These are phyloP conservation scores for Porcisia hertigi DNA, from an alignment of 208 protist genomes.

Conservation along the genomic window DNA sequence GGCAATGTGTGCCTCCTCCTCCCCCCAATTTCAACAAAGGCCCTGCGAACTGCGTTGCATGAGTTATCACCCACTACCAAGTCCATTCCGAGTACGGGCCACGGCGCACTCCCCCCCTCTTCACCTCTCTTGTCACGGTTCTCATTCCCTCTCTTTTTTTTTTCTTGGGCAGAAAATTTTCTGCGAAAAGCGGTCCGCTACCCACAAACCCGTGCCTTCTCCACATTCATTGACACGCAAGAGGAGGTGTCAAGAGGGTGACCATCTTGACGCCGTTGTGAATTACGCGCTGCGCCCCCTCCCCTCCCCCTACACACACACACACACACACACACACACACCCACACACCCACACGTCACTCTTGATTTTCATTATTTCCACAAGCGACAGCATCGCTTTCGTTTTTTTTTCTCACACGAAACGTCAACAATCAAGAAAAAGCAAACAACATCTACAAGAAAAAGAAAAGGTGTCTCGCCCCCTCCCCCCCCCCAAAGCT, in stretches of 20 bases:
- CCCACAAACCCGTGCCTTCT: not conserved
- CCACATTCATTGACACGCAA: too few relatives aligned
- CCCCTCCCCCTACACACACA: not conserved
- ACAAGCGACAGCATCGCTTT: not conserved
- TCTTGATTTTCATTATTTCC: not conserved
- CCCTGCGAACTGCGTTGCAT: not conserved
- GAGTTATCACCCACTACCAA: not conserved
- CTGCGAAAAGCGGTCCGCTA: not conserved
- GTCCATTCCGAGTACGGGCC: not conserved
- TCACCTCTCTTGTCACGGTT: not conserved
- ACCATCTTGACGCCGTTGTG: too few relatives aligned
- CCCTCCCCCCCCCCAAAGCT: too few relatives aligned
- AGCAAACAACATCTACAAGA: too few relatives aligned
- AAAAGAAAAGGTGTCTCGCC: too few relatives aligned
- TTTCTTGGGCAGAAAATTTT: not conserved
- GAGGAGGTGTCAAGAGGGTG: too few relatives aligned
- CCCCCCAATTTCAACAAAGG: not conserved
- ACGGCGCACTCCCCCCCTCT: not conserved
- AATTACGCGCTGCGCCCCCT: not conserved
- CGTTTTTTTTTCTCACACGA: too few relatives aligned
- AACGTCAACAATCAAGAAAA: too few relatives aligned
- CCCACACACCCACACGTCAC: not conserved
- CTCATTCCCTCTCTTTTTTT: not conserved
- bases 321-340: not conserved
- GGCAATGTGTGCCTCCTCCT: not conserved